Evolutionary conservation across 257 asterid genomes (phyloP).

Genomic region (Solanum neorickii): DNA sequence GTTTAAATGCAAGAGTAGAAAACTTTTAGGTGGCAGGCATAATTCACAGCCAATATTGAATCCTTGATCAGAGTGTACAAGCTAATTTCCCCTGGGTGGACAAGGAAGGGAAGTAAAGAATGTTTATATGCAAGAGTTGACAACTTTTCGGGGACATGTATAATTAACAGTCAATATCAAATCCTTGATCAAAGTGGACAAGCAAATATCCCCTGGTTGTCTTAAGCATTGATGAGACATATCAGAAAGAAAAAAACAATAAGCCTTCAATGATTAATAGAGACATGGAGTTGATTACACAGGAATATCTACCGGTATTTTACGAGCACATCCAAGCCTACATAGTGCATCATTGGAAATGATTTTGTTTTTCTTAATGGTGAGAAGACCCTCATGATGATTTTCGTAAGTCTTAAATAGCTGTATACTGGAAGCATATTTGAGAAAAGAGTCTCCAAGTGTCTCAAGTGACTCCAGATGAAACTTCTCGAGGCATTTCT

Average conservation of each 20-base stretch:
- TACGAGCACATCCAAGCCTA: conserved; percentile 57
- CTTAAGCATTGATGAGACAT: background rate
- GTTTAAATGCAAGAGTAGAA: background rate
- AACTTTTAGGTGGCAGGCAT: background rate
- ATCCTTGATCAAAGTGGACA: background rate
- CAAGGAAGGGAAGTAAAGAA: background rate
- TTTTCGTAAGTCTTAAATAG: conserved; percentile 45
- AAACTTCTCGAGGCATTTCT: conserved; percentile 56
- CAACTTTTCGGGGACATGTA: background rate
- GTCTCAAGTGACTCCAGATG: conserved; percentile 84
- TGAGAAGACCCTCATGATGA: conserved; percentile 72
- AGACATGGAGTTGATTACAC: background rate
- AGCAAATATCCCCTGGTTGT: background rate
- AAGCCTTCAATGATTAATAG: background rate
- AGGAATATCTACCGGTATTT: conserved; percentile 45
- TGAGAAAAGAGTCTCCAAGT: conserved; percentile 80
- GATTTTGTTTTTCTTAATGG: conserved; percentile 30
- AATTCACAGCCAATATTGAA: background rate
- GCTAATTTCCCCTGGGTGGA: background rate
- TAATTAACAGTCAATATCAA: background rate
- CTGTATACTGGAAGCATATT: conserved; percentile 61
- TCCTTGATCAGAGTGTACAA: background rate
- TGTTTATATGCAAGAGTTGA: background rate
- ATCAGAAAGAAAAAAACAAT: background rate
- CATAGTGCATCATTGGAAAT: conserved; percentile 52